phyloP scores from a whole-genome alignment of 257 asterid species.

The Verbena officinalis region DNA sequence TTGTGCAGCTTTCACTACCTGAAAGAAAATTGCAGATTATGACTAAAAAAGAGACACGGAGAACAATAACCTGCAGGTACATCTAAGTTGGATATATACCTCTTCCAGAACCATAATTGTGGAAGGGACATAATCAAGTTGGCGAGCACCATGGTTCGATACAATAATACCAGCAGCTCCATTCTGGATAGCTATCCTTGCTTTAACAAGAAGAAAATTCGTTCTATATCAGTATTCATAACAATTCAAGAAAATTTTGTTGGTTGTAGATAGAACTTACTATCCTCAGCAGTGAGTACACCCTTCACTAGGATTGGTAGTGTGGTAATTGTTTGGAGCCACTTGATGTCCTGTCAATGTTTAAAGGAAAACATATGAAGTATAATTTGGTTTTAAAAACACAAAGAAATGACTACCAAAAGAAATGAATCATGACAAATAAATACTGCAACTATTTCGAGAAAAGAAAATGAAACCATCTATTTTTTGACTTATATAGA shows the following conservation, averaged over 20 bases:
- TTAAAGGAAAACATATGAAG: too few relatives aligned
- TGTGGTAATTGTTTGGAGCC: constrained; percentile 94
- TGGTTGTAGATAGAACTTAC: constrained; percentile 48
- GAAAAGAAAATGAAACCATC: too few relatives aligned
- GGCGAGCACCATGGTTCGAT: constrained; percentile 98
- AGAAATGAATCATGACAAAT: too few relatives aligned
- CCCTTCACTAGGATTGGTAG: constrained; percentile 95
- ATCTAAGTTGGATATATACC: constrained; percentile 36
- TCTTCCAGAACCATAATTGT: constrained; percentile 88
- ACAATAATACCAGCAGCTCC: constrained; percentile 96
- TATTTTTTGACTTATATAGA: too few relatives aligned
- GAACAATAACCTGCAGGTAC: too few relatives aligned
- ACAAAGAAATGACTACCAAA: too few relatives aligned
- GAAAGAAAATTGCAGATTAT: constrained; percentile 5
- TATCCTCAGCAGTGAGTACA: constrained; percentile 91
- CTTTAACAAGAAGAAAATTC: too few relatives aligned
- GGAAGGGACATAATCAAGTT: constrained; percentile 91
- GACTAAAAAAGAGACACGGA: too few relatives aligned
- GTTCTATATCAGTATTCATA: too few relatives aligned
- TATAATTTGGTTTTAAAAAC: too few relatives aligned
- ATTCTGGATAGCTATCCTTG: constrained; percentile 78
- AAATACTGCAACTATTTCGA: too few relatives aligned
- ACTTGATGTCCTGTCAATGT: constrained; percentile 97
- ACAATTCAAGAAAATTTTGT: constrained; percentile 15
- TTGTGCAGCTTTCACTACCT: constrained; percentile 96